phyloP scores from a whole-genome alignment of 2,329 filamentous ascomycete genomes.

The Daldinia sp. region DNA sequence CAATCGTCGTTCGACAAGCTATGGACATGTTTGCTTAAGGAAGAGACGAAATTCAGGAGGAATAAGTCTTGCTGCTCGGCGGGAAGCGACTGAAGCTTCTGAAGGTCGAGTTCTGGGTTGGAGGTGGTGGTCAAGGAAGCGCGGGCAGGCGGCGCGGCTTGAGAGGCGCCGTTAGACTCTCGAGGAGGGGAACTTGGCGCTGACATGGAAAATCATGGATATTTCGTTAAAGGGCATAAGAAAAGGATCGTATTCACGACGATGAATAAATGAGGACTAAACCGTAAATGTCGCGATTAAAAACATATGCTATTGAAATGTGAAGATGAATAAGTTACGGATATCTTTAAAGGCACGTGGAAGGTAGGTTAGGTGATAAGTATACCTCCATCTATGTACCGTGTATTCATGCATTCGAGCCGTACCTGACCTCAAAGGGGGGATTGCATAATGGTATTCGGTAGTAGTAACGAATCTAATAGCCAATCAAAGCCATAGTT shows the following conservation, averaged over 20 bases:
- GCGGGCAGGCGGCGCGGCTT: slow-evolving; percentile 42
- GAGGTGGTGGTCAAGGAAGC: slow-evolving; percentile 52
- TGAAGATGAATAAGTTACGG: not conserved
- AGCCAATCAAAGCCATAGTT: not conserved
- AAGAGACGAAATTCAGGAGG: slow-evolving; percentile 86
- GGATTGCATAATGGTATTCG: not conserved
- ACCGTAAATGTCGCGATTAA: not conserved
- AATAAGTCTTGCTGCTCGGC: slow-evolving; percentile 96
- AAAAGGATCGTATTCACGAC: not conserved
- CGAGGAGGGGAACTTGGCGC: slow-evolving; percentile 45
- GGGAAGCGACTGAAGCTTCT: slow-evolving; percentile 87
- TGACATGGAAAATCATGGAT: slow-evolving; percentile 42
- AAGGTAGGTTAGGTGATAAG: not conserved
- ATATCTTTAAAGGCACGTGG: not conserved
- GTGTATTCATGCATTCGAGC: not conserved
- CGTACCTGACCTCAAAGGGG: not conserved
- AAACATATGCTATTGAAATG: not conserved
- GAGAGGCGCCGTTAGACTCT: slow-evolving; percentile 47
- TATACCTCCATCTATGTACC: not conserved
- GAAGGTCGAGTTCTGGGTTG: slow-evolving; percentile 84
- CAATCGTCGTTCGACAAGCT: slow-evolving; percentile 79
- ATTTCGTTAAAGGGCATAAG: not conserved
- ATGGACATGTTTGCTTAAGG: slow-evolving; percentile 81
- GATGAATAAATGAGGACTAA: not conserved
- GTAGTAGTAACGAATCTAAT: not conserved